phyloP scores from a whole-genome alignment of 139 green algal genomes.

The Yamagishiella unicocca region DNA sequence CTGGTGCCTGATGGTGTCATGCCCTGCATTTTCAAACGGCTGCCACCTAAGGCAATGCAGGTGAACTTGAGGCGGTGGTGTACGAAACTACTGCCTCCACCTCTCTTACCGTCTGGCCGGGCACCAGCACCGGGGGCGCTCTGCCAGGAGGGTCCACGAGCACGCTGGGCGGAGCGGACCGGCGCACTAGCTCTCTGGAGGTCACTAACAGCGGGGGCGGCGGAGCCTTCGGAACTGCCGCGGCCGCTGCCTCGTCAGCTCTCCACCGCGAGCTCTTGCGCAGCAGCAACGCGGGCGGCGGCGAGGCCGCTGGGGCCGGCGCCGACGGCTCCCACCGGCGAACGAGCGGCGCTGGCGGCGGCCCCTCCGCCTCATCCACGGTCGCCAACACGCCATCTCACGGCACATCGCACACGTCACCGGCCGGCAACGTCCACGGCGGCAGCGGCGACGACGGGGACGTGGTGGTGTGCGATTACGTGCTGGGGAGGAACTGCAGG shows the following conservation, averaged over 20 bases:
- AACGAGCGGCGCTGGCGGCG: constrained; percentile 4
- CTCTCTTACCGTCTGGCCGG: constrained; percentile 40
- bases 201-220: too few relatives aligned
- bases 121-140: not conserved
- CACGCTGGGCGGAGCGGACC: not conserved
- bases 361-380: not conserved
- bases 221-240: too few relatives aligned
- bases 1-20: too few relatives aligned
- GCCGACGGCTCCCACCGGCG: not conserved
- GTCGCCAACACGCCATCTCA: not conserved
- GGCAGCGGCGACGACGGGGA: not conserved
- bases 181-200: not conserved
- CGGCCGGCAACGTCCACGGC: not conserved
- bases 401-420: not conserved
- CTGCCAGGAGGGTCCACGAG: not conserved
- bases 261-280: not conserved
- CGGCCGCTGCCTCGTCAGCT: too few relatives aligned
- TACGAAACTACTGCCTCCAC: constrained; percentile 52
- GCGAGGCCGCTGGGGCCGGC: too few relatives aligned
- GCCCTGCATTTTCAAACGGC: too few relatives aligned
- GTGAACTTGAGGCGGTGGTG: constrained; percentile 7
- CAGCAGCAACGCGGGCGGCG: not conserved
- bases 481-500: constrained; percentile 15
- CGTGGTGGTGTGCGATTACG: constrained; percentile 17
- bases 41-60: not conserved